Base-by-base conservation (phyloP, 2,329 filamentous ascomycete genomes). In the Trichophaea hybrida region DNA sequence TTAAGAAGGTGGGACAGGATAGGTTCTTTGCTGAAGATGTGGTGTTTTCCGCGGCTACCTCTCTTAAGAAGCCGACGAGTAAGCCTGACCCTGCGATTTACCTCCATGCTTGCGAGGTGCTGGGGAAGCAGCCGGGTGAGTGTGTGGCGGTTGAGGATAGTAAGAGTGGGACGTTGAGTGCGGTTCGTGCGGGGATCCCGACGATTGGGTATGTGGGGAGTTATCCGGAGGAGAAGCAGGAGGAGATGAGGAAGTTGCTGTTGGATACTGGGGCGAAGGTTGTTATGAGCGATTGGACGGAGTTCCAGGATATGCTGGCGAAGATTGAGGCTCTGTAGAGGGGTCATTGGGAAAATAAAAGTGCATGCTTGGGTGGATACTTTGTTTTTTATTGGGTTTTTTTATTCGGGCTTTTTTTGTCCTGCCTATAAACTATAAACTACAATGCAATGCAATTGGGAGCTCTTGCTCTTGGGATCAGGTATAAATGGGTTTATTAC, bases 71-170 rank as follows among this genome's bases (percentile, higher is more conserved):
- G 69, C 89, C 89, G n/a, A 90, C 87, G 58, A 86, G 82, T 73
- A 95, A 95, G 80, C 89, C 89, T 13, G 86, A 94, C 73, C 89
- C 90, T 15, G 86, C 87, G 66, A 85, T 95, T 74, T 95, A 95
- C 76, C 74, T 88, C 65, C 79, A 84, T 72, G 86, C 89, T 24
- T 80, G 89, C 70, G 75, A 88, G 73, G 75, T 80, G 70, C 78
- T 94, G 55, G 84, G 84, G 63, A 85, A 85, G 74, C 80, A 78
- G 68, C 76, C 87, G 1, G 75, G 76, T 51, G 84, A 94, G 76
- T 83, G 80, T 66, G 78, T 95, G 35, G 86, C 89, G 31, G 80
- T 95, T 61, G 89, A 95, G 77, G 89, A 95, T 76, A 88, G 83
- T 77, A 88, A 86, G 79, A 88, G 84, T 67, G 89, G 89, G 63